These are phyloP conservation scores for Aureobasidium sp. DNA, from an alignment of 2,329 filamentous ascomycete genomes.

Conservation along the genomic window DNA sequence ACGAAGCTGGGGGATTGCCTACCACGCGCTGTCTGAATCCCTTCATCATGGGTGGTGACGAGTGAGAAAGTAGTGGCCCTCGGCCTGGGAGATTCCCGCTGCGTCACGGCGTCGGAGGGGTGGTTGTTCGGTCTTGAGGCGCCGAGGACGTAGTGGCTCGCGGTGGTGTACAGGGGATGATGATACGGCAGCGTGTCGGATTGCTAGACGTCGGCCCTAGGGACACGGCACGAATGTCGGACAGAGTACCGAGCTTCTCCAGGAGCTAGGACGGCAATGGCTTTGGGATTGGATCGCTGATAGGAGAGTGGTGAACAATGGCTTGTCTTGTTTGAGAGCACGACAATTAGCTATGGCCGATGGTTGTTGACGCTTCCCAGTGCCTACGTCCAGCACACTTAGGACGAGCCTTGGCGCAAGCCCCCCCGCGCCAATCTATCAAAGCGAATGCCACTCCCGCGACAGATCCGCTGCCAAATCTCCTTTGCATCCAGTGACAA, in stretches of 20 bases:
- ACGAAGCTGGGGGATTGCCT: slow-evolving; percentile 41
- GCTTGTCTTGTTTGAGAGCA: not conserved
- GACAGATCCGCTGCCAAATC: not conserved
- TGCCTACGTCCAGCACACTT: not conserved
- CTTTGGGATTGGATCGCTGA: not conserved
- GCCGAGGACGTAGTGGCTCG: not conserved
- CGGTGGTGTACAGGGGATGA: slow-evolving; percentile 8
- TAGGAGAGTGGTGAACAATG: slow-evolving; percentile 7
- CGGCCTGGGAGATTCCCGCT: not conserved
- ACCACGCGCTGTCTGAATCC: slow-evolving; percentile 96
- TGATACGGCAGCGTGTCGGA: not conserved
- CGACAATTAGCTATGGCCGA: not conserved
- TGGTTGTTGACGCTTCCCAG: not conserved
- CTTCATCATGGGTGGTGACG: slow-evolving; percentile 57
- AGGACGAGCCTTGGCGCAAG: not conserved
- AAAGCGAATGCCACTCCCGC: not conserved
- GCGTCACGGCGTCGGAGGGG: not conserved
- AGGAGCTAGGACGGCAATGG: not conserved
- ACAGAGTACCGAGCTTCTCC: not conserved
- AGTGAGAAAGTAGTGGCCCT: not conserved
- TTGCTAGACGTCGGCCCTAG: not conserved
- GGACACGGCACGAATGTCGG: not conserved
- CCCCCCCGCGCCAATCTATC: not conserved
- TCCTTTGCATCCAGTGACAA: not conserved
- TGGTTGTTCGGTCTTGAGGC: not conserved